A percentile compares a stretch with the other conserved stretches of the same genome.
These are phyloP conservation scores for Candolleomyces efflorescens DNA, from an alignment of 768 basidiomycete species.

Conservation along the genomic window DNA sequence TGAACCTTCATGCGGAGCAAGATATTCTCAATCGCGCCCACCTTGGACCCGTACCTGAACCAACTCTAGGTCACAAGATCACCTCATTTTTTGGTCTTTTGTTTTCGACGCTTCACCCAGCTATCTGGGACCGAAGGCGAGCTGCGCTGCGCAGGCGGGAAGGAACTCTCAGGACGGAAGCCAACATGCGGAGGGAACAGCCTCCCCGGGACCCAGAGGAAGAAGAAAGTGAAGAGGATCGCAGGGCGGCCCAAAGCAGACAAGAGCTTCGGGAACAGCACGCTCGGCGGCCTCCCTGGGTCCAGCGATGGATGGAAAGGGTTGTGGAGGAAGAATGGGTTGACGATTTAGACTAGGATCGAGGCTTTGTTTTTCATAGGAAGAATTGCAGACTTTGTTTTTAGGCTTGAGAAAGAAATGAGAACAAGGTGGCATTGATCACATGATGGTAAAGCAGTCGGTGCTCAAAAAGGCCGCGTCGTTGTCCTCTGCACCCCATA, in stretches of 20 bases:
- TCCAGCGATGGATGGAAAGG: slow-evolving; percentile 58
- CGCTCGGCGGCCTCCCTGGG: slow-evolving; percentile 53
- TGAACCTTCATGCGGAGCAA: slow-evolving; percentile 57
- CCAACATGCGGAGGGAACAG: slow-evolving; percentile 36
- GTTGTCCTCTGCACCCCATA: background rate
- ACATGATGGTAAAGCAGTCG: background rate
- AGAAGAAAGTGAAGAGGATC: slow-evolving; percentile 22
- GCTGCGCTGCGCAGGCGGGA: slow-evolving; percentile 56
- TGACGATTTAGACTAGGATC: slow-evolving; percentile 53
- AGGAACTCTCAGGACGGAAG: slow-evolving; percentile 64
- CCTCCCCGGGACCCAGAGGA: slow-evolving; percentile 10
- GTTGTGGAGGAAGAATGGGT: slow-evolving; percentile 65
- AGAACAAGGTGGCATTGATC: background rate
- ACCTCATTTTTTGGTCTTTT: slow-evolving; percentile 54
- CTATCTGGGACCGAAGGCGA: slow-evolving; percentile 68
- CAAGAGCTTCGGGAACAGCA: slow-evolving; percentile 47
- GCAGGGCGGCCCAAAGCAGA: slow-evolving; percentile 30
- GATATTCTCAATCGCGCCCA: slow-evolving; percentile 34
- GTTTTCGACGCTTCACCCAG: slow-evolving; percentile 63
- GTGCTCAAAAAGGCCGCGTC: too few relatives aligned
- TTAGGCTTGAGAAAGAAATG: background rate
- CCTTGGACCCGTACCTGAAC: slow-evolving; percentile 33
- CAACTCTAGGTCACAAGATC: slow-evolving; percentile 45
- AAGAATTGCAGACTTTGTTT: background rate
- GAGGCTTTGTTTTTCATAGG: slow-evolving; percentile 9